These are phyloP conservation scores for Puccinia polysora DNA, from an alignment of 1,284 basidiomycete species.

Conservation along the genomic window DNA sequence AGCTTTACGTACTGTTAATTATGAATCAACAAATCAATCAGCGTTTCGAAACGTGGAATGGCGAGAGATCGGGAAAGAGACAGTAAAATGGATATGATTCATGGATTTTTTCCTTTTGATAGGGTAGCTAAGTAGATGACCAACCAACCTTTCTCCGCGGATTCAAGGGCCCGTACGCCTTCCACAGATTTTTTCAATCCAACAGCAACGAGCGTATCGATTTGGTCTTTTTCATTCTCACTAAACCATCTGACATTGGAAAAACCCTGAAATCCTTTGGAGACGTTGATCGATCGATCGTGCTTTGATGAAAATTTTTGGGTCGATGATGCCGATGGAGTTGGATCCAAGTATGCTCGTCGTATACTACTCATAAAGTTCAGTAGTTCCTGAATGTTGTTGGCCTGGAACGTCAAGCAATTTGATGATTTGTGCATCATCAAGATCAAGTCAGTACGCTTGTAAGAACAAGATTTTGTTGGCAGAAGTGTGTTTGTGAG, in stretches of 20 bases:
- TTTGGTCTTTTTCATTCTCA: slow-evolving; percentile 81
- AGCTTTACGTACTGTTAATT: slow-evolving; percentile 59
- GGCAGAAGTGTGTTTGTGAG: not conserved
- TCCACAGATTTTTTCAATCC: slow-evolving; percentile 76
- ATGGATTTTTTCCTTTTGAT: too few relatives aligned
- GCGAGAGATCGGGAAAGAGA: slow-evolving; percentile 47
- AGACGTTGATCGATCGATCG: slow-evolving; percentile 46
- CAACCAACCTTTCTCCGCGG: slow-evolving; percentile 73
- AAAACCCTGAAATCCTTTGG: slow-evolving; percentile 57
- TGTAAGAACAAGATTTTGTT: not conserved
- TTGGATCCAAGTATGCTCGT: slow-evolving; percentile 32
- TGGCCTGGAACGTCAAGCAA: slow-evolving; percentile 1
- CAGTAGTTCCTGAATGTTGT: slow-evolving; percentile 38
- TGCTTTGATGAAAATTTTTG: not conserved
- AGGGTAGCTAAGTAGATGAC: too few relatives aligned
- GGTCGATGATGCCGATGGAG: not conserved
- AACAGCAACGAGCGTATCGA: slow-evolving; percentile 78
- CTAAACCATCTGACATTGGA: slow-evolving; percentile 66
- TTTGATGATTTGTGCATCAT: not conserved
- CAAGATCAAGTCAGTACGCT: not conserved
- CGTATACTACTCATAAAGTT: slow-evolving; percentile 23
- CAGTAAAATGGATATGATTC: slow-evolving; percentile 39
- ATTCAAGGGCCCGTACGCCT: slow-evolving; percentile 76
- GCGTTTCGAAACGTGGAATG: slow-evolving; percentile 15
- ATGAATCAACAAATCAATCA: slow-evolving; percentile 30